phyloP scores from a whole-genome alignment of 2,329 filamentous ascomycete genomes.

The Aspergillus proliferans region DNA sequence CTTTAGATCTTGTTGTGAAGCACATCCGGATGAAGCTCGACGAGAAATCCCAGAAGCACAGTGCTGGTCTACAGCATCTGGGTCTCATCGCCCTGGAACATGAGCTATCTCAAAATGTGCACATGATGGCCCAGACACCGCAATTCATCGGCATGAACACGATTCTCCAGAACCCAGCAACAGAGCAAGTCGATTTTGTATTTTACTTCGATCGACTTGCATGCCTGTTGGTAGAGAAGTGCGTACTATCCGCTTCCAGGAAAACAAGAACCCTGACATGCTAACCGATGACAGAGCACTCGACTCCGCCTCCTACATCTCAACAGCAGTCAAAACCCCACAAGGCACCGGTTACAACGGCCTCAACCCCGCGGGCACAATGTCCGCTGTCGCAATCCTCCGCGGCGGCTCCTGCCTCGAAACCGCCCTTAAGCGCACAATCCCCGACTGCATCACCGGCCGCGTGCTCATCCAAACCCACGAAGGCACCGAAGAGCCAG shows the following conservation, averaged over 20 bases:
- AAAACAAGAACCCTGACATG: neutral
- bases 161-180: conserved; percentile 74
- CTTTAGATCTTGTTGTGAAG: conserved; percentile 78
- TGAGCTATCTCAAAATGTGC: conserved; percentile 67
- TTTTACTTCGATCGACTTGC: conserved; percentile 94
- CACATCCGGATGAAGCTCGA: conserved; percentile 83
- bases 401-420: conserved; percentile 86
- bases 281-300: conserved; percentile 52
- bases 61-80: conserved; percentile 68
- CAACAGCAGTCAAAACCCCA: conserved; percentile 62
- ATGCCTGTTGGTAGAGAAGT: conserved; percentile 72
- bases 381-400: conserved; percentile 81
- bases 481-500: conserved; percentile 76
- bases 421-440: conserved; percentile 77
- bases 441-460: conserved; percentile 86
- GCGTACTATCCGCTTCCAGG: conserved; percentile 9
- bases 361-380: conserved; percentile 62
- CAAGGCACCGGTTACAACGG: conserved; percentile 65
- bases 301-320: conserved; percentile 67
- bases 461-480: conserved; percentile 88
- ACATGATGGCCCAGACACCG: conserved; percentile 66
- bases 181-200: conserved; percentile 81
- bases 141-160: conserved; percentile 87
- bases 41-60: conserved; percentile 78
- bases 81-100: conserved; percentile 65